These are phyloP conservation scores for Penicillium odoratum DNA, from an alignment of 495 filamentous ascomycete species.

Conservation along the genomic window DNA sequence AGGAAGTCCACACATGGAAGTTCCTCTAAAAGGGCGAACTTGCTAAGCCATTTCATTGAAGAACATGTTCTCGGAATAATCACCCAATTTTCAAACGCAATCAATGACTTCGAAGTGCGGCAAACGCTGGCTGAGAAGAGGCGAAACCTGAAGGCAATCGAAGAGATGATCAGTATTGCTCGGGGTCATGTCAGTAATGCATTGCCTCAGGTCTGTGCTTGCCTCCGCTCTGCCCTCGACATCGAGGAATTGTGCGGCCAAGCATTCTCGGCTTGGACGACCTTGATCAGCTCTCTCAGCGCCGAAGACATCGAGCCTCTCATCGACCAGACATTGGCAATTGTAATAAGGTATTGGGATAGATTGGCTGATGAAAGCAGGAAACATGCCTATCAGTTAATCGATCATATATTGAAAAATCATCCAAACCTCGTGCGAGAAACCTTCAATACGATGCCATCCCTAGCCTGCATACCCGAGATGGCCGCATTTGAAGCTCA, in stretches of 20 bases:
- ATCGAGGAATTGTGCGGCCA: slow-evolving; percentile 68
- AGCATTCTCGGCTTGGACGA: slow-evolving; percentile 81
- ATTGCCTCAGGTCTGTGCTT: slow-evolving; percentile 82
- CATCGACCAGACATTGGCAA: slow-evolving; percentile 83
- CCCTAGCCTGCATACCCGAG: slow-evolving; percentile 67
- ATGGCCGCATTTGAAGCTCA: slow-evolving; percentile 63
- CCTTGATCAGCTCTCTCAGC: slow-evolving; percentile 69
- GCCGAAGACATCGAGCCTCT: slow-evolving; percentile 76
- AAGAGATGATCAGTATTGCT: slow-evolving; percentile 80
- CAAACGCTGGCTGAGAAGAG: slow-evolving; percentile 66
- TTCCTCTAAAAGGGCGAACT: slow-evolving; percentile 50
- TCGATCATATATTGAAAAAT: slow-evolving; percentile 64
- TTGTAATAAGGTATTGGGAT: slow-evolving; percentile 79
- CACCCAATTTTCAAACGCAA: slow-evolving; percentile 72
- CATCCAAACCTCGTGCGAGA: slow-evolving; percentile 59
- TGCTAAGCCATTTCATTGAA: slow-evolving; percentile 78
- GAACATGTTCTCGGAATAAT: slow-evolving; percentile 87
- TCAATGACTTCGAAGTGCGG: slow-evolving; percentile 67
- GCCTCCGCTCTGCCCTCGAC: slow-evolving; percentile 78
- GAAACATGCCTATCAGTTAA: slow-evolving; percentile 55
- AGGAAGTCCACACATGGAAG: slow-evolving; percentile 51
- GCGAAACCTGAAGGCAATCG: slow-evolving; percentile 76
- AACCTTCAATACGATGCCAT: slow-evolving; percentile 72
- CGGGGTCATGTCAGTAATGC: slow-evolving; percentile 70
- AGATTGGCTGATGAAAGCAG: slow-evolving; percentile 61